Evolutionary conservation across 441 rosid species (phyloP), one percentile per base, ranked within the genome.

Genomic region (Euphorbia celastroides): DNA sequence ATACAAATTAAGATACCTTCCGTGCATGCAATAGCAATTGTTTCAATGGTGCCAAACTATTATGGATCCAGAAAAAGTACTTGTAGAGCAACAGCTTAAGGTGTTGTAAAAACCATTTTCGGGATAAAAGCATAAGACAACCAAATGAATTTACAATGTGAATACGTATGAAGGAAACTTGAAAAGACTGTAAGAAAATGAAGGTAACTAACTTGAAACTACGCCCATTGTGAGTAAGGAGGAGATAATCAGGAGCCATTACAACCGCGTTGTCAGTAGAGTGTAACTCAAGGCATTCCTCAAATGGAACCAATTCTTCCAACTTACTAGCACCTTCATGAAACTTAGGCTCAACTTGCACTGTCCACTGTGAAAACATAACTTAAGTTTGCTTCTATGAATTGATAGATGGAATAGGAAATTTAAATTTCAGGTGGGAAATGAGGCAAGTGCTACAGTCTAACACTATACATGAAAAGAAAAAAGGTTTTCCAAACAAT

Each of bases 301-400:
- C 97, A 69, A 92, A 92, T 30, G 97, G 98, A 70, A 89, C 97
- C 82, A 95, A 74, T 65, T 95, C 98, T 74, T 92, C 90, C 73
- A 92, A 73, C 69, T 92, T 85, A 82, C 86, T 88, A 61, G 93
- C 97, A 75, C 83, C 98, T 76, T 95, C 98, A 76, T 89, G 98
- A 85, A 95, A 95, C 80, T 84, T 85, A 22, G 99, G 99, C 52
- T 84, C 88, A 75, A 95, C 82, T 82, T 84, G 90, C 64, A 92
- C 88, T 0, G 95, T 79, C 99, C 99, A 95, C 99, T 95, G 90
- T 78, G 36, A 72, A 81, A 73, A n/a, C 30, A 61, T 36, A 27
- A 67, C 7, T 23, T 76, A 42, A 80, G 74, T 67, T 34, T 3
- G 38, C 38, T 63, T 57, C 41, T 69, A 60, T 54, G 26, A 70